Base-by-base conservation (phyloP, 2,329 filamentous ascomycete species). In the Phyllosticta paracitricarpa region DNA sequence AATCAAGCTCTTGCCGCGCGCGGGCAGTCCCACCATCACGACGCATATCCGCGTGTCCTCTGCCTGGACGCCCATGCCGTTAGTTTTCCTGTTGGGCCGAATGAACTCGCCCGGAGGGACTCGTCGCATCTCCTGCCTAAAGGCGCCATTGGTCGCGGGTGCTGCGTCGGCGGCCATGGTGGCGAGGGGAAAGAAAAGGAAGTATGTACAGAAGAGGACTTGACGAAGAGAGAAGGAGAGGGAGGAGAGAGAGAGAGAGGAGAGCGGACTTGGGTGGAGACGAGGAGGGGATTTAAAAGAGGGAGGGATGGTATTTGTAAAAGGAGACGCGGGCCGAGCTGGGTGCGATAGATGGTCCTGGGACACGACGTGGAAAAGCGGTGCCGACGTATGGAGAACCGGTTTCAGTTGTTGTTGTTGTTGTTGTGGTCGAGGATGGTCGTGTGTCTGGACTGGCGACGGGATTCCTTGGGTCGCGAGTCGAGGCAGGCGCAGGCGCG, bases 1-100 rank as follows among this genome's bases (percentile, higher is more conserved):
- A 73, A 99, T 97, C 75, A 96, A 85, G 79, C 91, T 96, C 83
- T 99, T 99, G 71, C 94, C 94, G 68, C 94, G 83, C 64, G 94
- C 94, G 61, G 94, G 94, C 72, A 99, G 82, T 67, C 94, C 94
- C 63, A 99, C 94, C 94, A 99, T 97, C 69, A 99, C 91, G 66
- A 99, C 92, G 76, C 93, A 97, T 79, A 99, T 95, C 75, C 89
- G 90, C 64, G 90, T 93, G 76, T 97, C 91, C 80, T 97, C 93
- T 69, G 89, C 89, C 89, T 96, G 88, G 66, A 92, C 83, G 70
- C 87, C 88, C 69, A 84, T 78, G 67, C 88, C 86, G 74, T 80
- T 81, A 78, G 78, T 77, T 68, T 71, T 77, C 68, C 71, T 72
- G 65, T 69, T 70, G 61, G 77, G 77, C 64, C 70, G 71, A 65